These are phyloP conservation scores for Madurella mycetomatis DNA, from an alignment of 2,329 filamentous ascomycete species.

Conservation along the genomic window DNA sequence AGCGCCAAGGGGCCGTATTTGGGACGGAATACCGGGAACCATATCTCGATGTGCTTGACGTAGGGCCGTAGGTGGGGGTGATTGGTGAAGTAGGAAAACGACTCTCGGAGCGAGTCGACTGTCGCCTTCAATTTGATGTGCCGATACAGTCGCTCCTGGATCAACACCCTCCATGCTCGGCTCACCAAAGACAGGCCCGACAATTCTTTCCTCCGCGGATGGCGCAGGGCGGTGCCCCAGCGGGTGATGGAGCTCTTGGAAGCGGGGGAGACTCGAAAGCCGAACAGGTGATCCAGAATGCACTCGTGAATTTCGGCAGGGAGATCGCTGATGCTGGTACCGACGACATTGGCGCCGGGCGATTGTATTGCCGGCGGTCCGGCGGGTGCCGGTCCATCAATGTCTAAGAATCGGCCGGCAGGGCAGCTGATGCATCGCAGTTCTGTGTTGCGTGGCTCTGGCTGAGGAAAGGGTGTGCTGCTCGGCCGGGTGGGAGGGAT, in stretches of 20 bases:
- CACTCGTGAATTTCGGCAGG: conserved; percentile 69
- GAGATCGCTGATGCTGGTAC: conserved; percentile 47
- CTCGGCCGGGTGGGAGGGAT: conserved; percentile 51
- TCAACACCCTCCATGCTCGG: conserved; percentile 59
- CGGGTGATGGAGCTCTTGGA: conserved; percentile 54
- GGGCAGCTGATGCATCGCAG: conserved; percentile 39
- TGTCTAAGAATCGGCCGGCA: conserved; percentile 27
- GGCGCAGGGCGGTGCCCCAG: conserved; percentile 62
- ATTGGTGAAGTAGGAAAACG: conserved; percentile 55
- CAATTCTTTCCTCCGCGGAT: conserved; percentile 62
- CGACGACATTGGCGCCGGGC: conserved; percentile 24
- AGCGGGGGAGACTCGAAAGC: conserved; percentile 59
- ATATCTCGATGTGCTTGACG: conserved; percentile 70
- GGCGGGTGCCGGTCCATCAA: conserved; percentile 25
- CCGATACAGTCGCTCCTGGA: conserved; percentile 69
- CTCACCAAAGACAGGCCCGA: conserved; percentile 62
- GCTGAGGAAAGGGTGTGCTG: conserved; percentile 56
- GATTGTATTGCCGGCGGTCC: conserved; percentile 26
- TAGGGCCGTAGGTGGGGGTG: conserved; percentile 58
- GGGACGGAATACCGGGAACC: conserved; percentile 70
- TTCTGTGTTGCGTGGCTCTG: conserved; percentile 44
- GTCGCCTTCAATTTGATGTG: conserved; percentile 74
- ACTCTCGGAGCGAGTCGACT: conserved; percentile 54
- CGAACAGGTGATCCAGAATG: conserved; percentile 67
- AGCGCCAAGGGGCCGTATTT: conserved; percentile 42